Evolutionary conservation across 768 basidiomycete genomes (phyloP), one percentile per base, ranked within the genome.

Genomic region (Gymnopilus junonius): DNA sequence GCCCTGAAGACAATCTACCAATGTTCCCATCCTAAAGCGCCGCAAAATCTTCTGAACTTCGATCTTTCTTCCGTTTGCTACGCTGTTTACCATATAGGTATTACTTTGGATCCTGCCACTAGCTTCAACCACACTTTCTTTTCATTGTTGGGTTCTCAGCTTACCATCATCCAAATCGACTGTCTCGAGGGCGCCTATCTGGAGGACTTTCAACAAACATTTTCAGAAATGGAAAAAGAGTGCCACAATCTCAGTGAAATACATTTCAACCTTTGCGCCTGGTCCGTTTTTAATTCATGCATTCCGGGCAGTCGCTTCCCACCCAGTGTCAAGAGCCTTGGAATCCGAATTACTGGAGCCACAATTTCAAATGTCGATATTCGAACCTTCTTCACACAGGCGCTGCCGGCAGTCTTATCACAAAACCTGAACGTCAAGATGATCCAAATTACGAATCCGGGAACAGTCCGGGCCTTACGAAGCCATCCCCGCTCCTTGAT

Each of bases 131-230:
- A 17, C 23, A 11, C 15, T 17, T 64, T 64, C n/a, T 66, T 61
- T 27, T 15, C 54, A 14, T 2, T 20, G 3, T 6, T 59, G 1
- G 65, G 61, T 8, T 51, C 60, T 7, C 55, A 58, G 21, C 45
- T 70, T 8, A 45, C 51, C 3, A 48, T 58, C n/a, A 56, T 70
- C 14, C 69, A 66, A 56, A 34, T 70, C 35, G 62, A 59, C 32
- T 65, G 43, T 25, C 15, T 59, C 15, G 15, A 50, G 20, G 15
- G 21, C 32, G 23, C 51, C 2, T n/a, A 35, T 32, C 48, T 51
- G 2, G 48, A 51, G n/a, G 48, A 51, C 20, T 51, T 51, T 29
- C 48, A 51, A 6, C 29, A 20, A 17, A 32, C 48, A 4, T 51
- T 51, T 29, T 51, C 27, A 4, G 48, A 29, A 32, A 51, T 51